Evolutionary conservation across 192 early-diverging fungal genomes (phyloP).

Genomic region (Coemansia reversa): DNA sequence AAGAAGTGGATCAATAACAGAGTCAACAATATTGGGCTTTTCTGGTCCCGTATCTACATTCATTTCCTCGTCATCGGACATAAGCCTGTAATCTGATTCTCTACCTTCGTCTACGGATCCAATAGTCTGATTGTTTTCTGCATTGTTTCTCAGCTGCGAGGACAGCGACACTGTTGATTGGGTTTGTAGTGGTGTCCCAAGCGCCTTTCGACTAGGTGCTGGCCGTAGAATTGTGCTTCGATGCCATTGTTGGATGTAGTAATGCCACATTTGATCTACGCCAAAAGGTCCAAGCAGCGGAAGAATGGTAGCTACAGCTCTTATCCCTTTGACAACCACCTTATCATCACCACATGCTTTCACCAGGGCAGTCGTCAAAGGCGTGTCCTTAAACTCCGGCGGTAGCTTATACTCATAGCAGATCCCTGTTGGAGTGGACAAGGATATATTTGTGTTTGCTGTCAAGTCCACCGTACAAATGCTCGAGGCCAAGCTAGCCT

Average conservation of each 20-base stretch:
- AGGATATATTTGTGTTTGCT: conserved; percentile 5
- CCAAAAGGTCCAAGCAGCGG: conserved; percentile 76
- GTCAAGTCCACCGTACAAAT: conserved; percentile 62
- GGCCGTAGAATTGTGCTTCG: conserved; percentile 26
- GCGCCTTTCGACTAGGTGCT: conserved; percentile 3
- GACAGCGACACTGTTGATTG: neutral
- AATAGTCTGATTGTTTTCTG: neutral
- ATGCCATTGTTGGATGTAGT: conserved; percentile 47
- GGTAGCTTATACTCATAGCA: conserved; percentile 58
- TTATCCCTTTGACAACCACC: conserved; percentile 50
- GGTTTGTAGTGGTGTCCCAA: neutral
- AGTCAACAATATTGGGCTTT: neutral
- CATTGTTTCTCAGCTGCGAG: neutral
- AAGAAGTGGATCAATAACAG: conserved; percentile 4
- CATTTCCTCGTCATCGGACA: neutral
- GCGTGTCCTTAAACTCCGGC: conserved; percentile 48
- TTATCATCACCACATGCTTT: conserved; percentile 30
- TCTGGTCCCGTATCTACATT: neutral
- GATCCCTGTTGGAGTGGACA: conserved; percentile 19
- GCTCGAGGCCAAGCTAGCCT: conserved; percentile 55
- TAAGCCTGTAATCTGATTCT: neutral
- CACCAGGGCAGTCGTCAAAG: conserved; percentile 39
- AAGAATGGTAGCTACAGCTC: conserved; percentile 43
- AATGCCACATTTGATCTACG: conserved; percentile 68
- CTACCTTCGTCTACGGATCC: neutral